Percentiles rank a stretch among this genome's conserved stretches.
Evolutionary conservation across 306 rosid species (phyloP).

Genomic region (Senna siamea): DNA sequence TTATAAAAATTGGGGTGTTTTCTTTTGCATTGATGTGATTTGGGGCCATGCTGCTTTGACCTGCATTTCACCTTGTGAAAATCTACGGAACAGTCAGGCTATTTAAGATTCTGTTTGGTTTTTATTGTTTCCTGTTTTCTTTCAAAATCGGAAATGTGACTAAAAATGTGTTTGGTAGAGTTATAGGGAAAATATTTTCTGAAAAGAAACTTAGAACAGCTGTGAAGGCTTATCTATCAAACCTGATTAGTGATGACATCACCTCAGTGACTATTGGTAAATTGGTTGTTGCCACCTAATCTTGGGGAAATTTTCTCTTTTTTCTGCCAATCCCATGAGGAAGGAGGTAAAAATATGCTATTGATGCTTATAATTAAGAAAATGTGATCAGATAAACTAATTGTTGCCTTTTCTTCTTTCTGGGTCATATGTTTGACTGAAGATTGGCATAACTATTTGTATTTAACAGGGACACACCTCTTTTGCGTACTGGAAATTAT

Average conservation of each 20-base stretch:
- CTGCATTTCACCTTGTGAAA: background rate
- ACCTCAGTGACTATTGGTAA: background rate
- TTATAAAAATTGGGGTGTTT: too few species aligned
- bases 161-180: background rate
- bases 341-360: background rate
- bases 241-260: constrained; percentile 4
- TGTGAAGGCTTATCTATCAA: background rate
- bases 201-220: constrained; percentile 14
- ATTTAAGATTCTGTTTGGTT: background rate
- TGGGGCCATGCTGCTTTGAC: background rate
- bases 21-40: background rate
- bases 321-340: background rate
- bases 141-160: background rate
- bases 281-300: constrained; percentile 1
- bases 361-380: background rate
- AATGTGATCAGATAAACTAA: background rate
- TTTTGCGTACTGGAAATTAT: constrained; percentile 69
- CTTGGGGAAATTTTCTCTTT: background rate
- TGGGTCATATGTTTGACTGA: background rate
- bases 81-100: constrained; percentile 1
- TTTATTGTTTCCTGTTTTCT: background rate
- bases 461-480: constrained; percentile 67
- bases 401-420: background rate
- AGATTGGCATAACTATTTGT: constrained; percentile 27
- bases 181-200: background rate